Conservation (phyloP, 345 rosid genomes). For the Heritiera fomes region DNA sequence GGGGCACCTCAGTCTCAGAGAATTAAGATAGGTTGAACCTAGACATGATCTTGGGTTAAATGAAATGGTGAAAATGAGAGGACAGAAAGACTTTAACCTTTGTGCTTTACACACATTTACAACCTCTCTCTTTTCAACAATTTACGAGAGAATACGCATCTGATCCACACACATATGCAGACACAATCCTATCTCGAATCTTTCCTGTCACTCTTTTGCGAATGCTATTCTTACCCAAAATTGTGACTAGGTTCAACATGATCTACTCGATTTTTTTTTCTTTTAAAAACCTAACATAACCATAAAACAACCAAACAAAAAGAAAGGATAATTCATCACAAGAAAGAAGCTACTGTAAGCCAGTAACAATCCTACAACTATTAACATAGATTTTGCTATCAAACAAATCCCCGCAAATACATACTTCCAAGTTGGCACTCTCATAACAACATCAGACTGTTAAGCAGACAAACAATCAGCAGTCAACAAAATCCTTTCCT, state of each 20-base stretch:
- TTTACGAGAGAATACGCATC: too few species aligned
- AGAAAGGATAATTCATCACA: neutral
- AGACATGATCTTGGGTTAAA: constrained; percentile 8
- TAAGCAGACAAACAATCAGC: neutral
- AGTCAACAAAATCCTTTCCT: neutral
- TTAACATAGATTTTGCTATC: neutral
- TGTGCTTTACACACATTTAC: neutral
- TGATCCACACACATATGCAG: too few species aligned
- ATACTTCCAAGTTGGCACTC: neutral
- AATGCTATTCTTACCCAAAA: too few species aligned
- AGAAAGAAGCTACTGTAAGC: neutral
- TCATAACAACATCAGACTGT: neutral
- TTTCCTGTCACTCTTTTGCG: too few species aligned
- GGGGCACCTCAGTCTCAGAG: neutral
- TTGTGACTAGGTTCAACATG: too few species aligned
- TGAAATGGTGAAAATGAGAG: constrained; percentile 14
- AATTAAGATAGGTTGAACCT: constrained; percentile 8
- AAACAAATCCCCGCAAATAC: neutral
- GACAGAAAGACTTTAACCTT: neutral
- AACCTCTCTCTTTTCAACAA: too few species aligned
- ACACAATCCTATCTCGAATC: too few species aligned
- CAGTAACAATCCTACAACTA: constrained; percentile 8
- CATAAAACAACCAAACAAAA: neutral
- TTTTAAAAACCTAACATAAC: neutral
- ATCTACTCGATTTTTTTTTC: too few species aligned